Evolutionary conservation across 1,284 basidiomycete genomes (phyloP).

Genomic region (Exobasidium cylindrosporum): DNA sequence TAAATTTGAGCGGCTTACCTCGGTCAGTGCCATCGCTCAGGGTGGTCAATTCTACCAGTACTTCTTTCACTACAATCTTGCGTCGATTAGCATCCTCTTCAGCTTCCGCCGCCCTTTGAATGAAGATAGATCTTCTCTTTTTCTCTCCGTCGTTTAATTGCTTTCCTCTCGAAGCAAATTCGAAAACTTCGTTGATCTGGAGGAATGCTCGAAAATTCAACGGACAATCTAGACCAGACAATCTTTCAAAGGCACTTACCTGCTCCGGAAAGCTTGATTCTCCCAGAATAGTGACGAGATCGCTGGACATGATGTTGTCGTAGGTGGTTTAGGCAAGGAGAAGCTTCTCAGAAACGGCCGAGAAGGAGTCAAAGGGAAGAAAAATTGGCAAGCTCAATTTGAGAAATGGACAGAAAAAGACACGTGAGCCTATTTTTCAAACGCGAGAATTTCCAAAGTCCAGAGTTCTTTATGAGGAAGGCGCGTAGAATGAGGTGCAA

Average conservation of each 20-base stretch:
- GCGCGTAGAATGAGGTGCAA: too few relatives aligned
- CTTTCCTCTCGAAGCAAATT: constrained; percentile 28
- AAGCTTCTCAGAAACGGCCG: neutral
- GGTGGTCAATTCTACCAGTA: constrained; percentile 32
- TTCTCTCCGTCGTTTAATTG: neutral
- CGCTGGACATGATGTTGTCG: constrained; percentile 29
- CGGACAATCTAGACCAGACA: neutral
- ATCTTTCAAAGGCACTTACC: constrained; percentile 9
- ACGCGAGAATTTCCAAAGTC: too few relatives aligned
- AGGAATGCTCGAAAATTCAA: too few relatives aligned
- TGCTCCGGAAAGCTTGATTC: constrained; percentile 48
- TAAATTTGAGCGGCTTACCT: constrained; percentile 15
- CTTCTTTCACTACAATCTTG: constrained; percentile 19
- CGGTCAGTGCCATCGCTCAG: constrained; percentile 47
- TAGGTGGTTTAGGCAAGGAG: neutral
- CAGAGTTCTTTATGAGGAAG: too few relatives aligned
- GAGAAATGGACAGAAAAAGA: too few relatives aligned
- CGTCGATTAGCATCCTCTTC: constrained; percentile 20
- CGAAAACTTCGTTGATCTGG: constrained; percentile 37
- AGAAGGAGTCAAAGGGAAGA: neutral
- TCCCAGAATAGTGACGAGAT: constrained; percentile 49
- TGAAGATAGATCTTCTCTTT: constrained; percentile 26
- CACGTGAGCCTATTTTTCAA: too few relatives aligned
- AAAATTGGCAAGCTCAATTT: too few relatives aligned
- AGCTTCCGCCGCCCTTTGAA: constrained; percentile 30